phyloP scores from a whole-genome alignment of 2,329 filamentous ascomycete genomes.

The Penicillium thymicola region DNA sequence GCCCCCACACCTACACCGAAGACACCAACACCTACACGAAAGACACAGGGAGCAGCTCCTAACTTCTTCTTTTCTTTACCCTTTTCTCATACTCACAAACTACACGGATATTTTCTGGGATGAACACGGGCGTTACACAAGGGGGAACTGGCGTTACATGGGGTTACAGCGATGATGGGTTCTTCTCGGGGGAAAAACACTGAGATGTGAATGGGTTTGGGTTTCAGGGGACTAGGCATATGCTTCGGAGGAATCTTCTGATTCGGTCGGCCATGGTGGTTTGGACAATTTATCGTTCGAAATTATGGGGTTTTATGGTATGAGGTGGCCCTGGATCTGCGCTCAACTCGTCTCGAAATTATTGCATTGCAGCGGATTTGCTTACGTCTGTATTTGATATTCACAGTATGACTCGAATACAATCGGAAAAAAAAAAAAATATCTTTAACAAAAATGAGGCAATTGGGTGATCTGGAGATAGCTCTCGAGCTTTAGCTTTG shows the following conservation, averaged over 20 bases:
- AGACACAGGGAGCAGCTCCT: background rate
- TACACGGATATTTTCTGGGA: background rate
- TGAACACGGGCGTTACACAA: background rate
- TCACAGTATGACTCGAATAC: background rate
- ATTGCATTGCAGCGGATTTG: background rate
- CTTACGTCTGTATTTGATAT: background rate
- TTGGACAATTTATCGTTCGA: background rate
- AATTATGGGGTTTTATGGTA: background rate
- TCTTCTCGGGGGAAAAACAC: background rate
- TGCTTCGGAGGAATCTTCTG: background rate
- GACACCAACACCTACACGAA: background rate
- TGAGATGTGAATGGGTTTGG: background rate
- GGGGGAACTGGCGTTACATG: background rate
- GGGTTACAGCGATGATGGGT: background rate
- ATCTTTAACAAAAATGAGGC: background rate
- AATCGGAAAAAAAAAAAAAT: background rate
- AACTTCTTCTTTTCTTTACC: background rate
- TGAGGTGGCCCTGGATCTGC: background rate
- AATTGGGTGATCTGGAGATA: background rate
- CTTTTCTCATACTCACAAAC: background rate
- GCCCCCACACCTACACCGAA: conserved; percentile 5
- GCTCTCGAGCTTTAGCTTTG: background rate
- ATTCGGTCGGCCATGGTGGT: conserved; percentile 1
- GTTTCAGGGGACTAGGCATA: background rate
- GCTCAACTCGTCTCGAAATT: background rate